Conservation (phyloP, 2,329 filamentous ascomycete genomes). For the Aspergillus transmontanensis region DNA sequence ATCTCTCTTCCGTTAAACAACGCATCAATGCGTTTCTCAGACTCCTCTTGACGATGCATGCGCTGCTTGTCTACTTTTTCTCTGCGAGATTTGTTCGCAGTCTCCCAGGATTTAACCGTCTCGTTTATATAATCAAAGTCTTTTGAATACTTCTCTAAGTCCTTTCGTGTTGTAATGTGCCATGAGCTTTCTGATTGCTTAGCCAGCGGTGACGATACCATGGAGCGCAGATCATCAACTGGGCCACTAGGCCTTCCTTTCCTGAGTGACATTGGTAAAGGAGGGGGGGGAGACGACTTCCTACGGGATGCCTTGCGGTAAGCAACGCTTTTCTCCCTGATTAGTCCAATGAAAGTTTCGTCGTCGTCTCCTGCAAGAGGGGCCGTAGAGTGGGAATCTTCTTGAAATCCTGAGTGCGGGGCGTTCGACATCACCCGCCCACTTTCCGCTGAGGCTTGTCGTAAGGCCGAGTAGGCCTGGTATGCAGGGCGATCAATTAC, state of each 20-base stretch:
- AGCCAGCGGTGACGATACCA: slow-evolving; percentile 37
- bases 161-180: slow-evolving; percentile 35
- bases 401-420: slow-evolving; percentile 20
- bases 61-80: slow-evolving; percentile 52
- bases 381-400: slow-evolving; percentile 20
- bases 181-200: slow-evolving; percentile 37
- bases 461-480: slow-evolving; percentile 51
- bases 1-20: slow-evolving; percentile 61
- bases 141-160: slow-evolving; percentile 40
- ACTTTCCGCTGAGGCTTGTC: slow-evolving; percentile 48
- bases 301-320: slow-evolving; percentile 34
- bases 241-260: slow-evolving; percentile 29
- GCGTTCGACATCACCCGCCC: slow-evolving; percentile 46
- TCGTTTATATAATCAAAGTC: slow-evolving; percentile 49
- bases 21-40: slow-evolving; percentile 54
- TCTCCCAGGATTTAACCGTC: slow-evolving; percentile 50
- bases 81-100: slow-evolving; percentile 45
- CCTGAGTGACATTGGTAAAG: slow-evolving; percentile 36
- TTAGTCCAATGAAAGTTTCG: slow-evolving; percentile 51
- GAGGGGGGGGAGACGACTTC: slow-evolving; percentile 28
- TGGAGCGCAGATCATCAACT: slow-evolving; percentile 38
- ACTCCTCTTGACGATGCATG: slow-evolving; percentile 53
- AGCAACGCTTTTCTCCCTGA: slow-evolving; percentile 49
- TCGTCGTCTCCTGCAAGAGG: slow-evolving; percentile 30
- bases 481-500: slow-evolving; percentile 45